Evolutionary conservation across 495 filamentous ascomycete species (phyloP).

Genomic region (Immersiella caudata): DNA sequence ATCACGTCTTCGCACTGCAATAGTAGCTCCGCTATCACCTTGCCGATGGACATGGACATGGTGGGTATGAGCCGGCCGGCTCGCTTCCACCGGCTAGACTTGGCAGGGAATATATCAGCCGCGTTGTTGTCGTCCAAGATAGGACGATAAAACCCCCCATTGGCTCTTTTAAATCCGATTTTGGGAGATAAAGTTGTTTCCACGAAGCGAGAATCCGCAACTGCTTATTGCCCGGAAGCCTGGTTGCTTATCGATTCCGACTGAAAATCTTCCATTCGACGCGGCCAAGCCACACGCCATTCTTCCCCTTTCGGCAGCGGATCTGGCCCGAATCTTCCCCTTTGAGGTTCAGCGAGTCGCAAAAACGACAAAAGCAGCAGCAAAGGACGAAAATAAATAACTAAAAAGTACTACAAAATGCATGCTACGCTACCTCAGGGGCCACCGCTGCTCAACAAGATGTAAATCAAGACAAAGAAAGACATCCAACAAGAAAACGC

Average conservation of each 20-base stretch:
- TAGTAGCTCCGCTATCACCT: not conserved
- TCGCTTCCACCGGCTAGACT: slow-evolving; percentile 2
- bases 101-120: not conserved
- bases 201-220: not conserved
- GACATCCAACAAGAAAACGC: no score
- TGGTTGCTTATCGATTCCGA: not conserved
- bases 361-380: no score
- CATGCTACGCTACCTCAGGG: no score
- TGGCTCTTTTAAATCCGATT: not conserved
- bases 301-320: no score
- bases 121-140: not conserved
- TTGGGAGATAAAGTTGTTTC: not conserved
- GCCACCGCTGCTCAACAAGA: no score
- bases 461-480: no score
- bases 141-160: not conserved
- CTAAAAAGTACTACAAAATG: no score
- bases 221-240: slow-evolving; percentile 1
- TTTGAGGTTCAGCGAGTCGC: no score
- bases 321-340: no score
- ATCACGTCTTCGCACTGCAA: not conserved
- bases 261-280: no score
- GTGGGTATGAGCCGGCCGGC: not conserved
- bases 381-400: no score
- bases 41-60: not conserved
- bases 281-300: no score